Evolutionary conservation across 768 basidiomycete species (phyloP).

Genomic region (Pleurotus platypus): DNA sequence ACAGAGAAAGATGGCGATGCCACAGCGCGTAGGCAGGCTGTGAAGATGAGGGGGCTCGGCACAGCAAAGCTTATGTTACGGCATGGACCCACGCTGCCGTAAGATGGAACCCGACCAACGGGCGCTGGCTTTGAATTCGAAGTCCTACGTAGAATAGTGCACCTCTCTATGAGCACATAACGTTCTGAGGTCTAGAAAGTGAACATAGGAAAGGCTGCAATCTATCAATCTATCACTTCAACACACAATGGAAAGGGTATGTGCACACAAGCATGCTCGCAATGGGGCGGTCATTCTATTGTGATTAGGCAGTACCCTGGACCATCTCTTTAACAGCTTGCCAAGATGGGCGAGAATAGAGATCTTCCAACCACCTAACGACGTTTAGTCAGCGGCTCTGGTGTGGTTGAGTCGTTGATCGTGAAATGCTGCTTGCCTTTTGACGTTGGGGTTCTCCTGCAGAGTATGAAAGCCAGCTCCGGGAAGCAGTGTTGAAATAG

Average conservation of each 20-base stretch:
- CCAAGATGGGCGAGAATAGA: constrained; percentile 46
- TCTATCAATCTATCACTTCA: background rate
- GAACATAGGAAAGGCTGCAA: no score
- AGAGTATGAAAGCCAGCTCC: constrained; percentile 24
- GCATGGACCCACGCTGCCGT: background rate
- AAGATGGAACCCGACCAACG: background rate
- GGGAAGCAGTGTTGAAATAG: constrained; percentile 28
- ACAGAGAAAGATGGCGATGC: no score
- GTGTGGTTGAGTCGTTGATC: background rate
- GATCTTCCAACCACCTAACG: constrained; percentile 24
- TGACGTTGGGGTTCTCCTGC: constrained; percentile 37
- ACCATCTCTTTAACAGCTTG: constrained; percentile 38
- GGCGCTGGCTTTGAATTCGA: background rate
- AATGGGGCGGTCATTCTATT: background rate
- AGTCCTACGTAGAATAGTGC: background rate
- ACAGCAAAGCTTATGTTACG: background rate
- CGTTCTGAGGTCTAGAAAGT: background rate
- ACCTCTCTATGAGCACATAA: background rate
- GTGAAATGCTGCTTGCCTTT: constrained; percentile 23
- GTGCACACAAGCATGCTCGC: background rate
- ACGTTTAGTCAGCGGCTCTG: background rate
- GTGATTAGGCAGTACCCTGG: background rate
- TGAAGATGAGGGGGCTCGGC: no score
- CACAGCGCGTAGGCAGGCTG: no score
- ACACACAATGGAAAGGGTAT: background rate